A percentile compares a stretch with the other conserved stretches of the same genome.
These are phyloP conservation scores for Rubus idaeus DNA, from an alignment of 306 rosid species.

Conservation along the genomic window DNA sequence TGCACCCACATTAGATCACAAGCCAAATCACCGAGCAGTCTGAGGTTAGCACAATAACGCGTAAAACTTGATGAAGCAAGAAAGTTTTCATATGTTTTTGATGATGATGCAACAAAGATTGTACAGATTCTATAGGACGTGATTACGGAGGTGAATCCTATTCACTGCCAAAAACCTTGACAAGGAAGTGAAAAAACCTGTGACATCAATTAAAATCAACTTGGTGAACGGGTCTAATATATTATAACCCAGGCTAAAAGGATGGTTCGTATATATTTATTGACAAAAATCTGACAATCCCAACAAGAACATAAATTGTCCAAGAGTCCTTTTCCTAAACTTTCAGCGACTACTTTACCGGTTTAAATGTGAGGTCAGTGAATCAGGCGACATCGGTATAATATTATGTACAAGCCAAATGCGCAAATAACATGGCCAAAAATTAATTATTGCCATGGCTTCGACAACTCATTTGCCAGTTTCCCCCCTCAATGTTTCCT, in stretches of 20 bases:
- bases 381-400: conserved; percentile 30
- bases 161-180: background rate
- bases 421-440: conserved; percentile 41
- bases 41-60: no score
- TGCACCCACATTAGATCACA: no score
- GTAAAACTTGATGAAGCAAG: no score
- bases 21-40: no score
- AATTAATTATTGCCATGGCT: conserved; percentile 50
- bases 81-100: no score
- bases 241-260: background rate
- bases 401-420: conserved; percentile 64
- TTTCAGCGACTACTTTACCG: conserved; percentile 35
- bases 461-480: conserved; percentile 41
- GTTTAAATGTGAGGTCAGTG: conserved; percentile 36
- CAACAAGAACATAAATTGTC: conserved; percentile 26
- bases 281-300: conserved; percentile 22
- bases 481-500: conserved; percentile 45
- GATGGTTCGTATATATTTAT: background rate
- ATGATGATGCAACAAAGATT: background rate
- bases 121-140: background rate
- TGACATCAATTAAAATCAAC: background rate
- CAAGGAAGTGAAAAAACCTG: background rate
- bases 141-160: background rate
- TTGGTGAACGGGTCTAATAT: background rate
- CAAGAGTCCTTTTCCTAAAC: conserved; percentile 19